Percentiles rank a stretch among this genome's conserved stretches.
These are phyloP conservation scores for Coniochaeta sp. DNA, from an alignment of 2,329 filamentous ascomycete species.

Conservation along the genomic window DNA sequence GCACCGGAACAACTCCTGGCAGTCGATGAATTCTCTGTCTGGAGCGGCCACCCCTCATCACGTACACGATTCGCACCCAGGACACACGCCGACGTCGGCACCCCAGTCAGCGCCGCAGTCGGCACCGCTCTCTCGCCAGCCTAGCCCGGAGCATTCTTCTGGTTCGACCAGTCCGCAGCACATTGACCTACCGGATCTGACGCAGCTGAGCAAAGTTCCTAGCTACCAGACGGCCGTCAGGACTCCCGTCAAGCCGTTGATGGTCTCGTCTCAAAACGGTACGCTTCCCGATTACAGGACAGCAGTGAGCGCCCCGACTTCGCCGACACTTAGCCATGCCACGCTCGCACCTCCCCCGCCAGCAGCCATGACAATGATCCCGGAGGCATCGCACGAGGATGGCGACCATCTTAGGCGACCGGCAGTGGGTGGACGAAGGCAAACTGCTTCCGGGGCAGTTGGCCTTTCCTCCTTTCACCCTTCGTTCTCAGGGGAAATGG, in stretches of 20 bases:
- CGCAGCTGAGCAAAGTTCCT: constrained; percentile 63
- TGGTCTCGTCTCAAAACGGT: constrained; percentile 36
- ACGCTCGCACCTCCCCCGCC: constrained; percentile 15
- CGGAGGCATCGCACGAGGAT: constrained; percentile 16
- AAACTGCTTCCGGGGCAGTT: constrained; percentile 10
- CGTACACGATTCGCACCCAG: constrained; percentile 24
- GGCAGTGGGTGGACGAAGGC: constrained; percentile 5
- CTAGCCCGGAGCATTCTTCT: constrained; percentile 43
- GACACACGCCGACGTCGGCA: constrained; percentile 34
- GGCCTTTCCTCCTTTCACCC: constrained; percentile 16
- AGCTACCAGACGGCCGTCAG: constrained; percentile 70
- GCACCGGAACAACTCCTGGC: constrained; percentile 37
- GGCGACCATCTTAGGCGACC: constrained; percentile 3
- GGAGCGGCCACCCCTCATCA: constrained; percentile 32
- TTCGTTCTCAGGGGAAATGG: constrained; percentile 17
- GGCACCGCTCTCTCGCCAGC: constrained; percentile 42
- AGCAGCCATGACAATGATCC: constrained; percentile 19
- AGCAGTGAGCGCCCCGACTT: constrained; percentile 45
- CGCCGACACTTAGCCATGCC: constrained; percentile 32
- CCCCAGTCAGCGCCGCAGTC: constrained; percentile 30
- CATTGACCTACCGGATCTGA: constrained; percentile 50
- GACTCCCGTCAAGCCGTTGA: constrained; percentile 49
- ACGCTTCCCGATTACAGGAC: constrained; percentile 61
- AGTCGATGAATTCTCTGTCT: constrained; percentile 33
- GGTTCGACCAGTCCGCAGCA: constrained; percentile 50